Evolutionary conservation across 345 rosid species (phyloP).

Genomic region (Orychophragmus violaceus): DNA sequence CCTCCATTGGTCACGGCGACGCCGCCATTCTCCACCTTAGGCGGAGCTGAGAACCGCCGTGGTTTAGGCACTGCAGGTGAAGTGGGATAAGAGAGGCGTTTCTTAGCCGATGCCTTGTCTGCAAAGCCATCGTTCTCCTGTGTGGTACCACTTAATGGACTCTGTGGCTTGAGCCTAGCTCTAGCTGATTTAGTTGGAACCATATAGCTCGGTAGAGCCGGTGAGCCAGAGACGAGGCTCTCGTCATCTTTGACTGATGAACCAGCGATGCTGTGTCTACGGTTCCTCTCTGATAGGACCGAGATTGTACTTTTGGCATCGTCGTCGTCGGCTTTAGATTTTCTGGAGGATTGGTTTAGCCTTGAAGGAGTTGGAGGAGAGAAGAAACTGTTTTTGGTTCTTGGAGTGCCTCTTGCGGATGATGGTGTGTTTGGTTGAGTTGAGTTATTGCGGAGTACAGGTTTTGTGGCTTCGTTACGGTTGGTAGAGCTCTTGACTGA

Average conservation of each 20-base stretch:
- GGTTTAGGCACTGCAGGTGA: conserved; percentile 57
- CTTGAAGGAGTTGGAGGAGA: conserved; percentile 64
- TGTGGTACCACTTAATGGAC: conserved; percentile 35
- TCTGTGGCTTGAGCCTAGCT: conserved; percentile 69
- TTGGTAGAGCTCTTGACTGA: conserved; percentile 41
- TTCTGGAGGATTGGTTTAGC: conserved; percentile 44
- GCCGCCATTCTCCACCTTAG: conserved; percentile 51
- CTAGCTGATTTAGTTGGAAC: conserved; percentile 81
- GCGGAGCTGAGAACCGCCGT: conserved; percentile 72
- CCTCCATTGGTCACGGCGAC: conserved; percentile 41
- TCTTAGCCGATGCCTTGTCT: conserved; percentile 60
- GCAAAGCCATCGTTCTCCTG: conserved; percentile 44
- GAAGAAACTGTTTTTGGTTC: conserved; percentile 37
- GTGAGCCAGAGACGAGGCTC: conserved; percentile 60
- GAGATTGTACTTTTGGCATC: conserved; percentile 68
- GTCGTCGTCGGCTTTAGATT: conserved; percentile 62
- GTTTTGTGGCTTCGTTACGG: conserved; percentile 54
- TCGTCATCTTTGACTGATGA: conserved; percentile 63
- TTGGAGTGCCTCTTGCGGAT: conserved; percentile 51
- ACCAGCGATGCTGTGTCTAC: conserved; percentile 74
- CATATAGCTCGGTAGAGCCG: conserved; percentile 78
- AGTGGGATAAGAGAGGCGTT: conserved; percentile 70
- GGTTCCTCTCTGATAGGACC: conserved; percentile 45
- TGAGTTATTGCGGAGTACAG: conserved; percentile 55
- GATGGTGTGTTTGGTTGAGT: conserved; percentile 52